phyloP scores from a whole-genome alignment of 208 protist genomes.

The Trichomonas vaginalis region DNA sequence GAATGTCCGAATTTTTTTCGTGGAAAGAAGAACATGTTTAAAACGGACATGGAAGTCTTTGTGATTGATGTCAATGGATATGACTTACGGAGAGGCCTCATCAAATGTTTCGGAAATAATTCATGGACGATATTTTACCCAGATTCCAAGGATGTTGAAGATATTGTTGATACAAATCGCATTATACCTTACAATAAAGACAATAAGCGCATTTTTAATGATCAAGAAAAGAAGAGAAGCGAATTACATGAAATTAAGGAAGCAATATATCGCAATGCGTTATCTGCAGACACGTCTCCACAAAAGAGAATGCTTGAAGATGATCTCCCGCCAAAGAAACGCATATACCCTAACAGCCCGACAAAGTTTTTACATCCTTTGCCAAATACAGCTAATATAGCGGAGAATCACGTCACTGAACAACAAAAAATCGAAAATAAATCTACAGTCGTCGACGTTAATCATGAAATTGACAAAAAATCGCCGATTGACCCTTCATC shows the following conservation, averaged over 20 bases:
- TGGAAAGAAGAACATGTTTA: not conserved
- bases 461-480: not conserved
- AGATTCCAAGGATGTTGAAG: not conserved
- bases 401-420: not conserved
- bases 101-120: not conserved
- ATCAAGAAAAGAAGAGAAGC: not conserved
- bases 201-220: not conserved
- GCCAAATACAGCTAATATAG: not conserved
- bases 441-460: not conserved
- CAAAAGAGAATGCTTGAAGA: not conserved
- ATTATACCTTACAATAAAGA: not conserved
- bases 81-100: not conserved
- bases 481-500: not conserved
- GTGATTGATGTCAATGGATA: not conserved
- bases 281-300: not conserved
- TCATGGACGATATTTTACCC: not conserved
- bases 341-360: not conserved
- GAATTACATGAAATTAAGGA: not conserved
- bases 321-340: not conserved
- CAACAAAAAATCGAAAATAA: not conserved
- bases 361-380: not conserved
- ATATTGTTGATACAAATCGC: not conserved
- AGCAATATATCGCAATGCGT: not conserved
- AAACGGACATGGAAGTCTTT: not conserved
- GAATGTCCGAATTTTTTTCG: not conserved